Conservation (phyloP, 805 yeast genomes). For the Metschnikowia matae region DNA sequence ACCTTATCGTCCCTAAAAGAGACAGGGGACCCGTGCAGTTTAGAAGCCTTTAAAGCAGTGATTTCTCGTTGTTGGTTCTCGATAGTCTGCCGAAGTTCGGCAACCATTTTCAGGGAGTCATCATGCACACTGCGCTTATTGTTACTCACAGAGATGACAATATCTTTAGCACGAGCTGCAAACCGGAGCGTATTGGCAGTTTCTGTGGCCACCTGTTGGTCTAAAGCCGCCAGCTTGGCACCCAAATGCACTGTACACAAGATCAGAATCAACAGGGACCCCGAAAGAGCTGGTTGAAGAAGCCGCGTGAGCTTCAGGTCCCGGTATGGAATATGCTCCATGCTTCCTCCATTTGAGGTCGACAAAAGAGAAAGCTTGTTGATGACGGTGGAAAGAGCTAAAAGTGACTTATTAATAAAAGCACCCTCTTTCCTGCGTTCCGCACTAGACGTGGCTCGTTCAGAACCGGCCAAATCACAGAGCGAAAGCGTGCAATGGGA, state of each 20-base stretch:
- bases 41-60: constrained; percentile 25
- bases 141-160: constrained; percentile 62
- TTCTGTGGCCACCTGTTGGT: constrained; percentile 58
- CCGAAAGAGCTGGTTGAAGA: constrained; percentile 88
- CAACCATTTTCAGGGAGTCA: constrained; percentile 47
- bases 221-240: constrained; percentile 17
- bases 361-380: constrained; percentile 56
- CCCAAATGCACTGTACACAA: constrained; percentile 82
- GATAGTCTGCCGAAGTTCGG: constrained; percentile 54
- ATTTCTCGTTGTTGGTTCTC: constrained; percentile 58
- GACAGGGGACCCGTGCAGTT: neutral
- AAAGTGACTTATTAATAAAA: constrained; percentile 82
- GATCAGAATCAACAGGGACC: constrained; percentile 77
- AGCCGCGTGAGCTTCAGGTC: constrained; percentile 89
- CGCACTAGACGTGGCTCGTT: constrained; percentile 59
- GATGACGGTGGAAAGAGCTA: constrained; percentile 91
- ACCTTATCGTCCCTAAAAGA: neutral
- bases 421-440: constrained; percentile 94
- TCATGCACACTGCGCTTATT: constrained; percentile 33
- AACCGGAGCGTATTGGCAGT: constrained; percentile 84
- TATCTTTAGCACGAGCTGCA: constrained; percentile 90
- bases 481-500: constrained; percentile 64
- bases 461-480: constrained; percentile 98
- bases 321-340: constrained; percentile 82
- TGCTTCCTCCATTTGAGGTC: constrained; percentile 20